Evolutionary conservation across 306 rosid genomes (phyloP).

Genomic region (Elaeagnus macrophylla): DNA sequence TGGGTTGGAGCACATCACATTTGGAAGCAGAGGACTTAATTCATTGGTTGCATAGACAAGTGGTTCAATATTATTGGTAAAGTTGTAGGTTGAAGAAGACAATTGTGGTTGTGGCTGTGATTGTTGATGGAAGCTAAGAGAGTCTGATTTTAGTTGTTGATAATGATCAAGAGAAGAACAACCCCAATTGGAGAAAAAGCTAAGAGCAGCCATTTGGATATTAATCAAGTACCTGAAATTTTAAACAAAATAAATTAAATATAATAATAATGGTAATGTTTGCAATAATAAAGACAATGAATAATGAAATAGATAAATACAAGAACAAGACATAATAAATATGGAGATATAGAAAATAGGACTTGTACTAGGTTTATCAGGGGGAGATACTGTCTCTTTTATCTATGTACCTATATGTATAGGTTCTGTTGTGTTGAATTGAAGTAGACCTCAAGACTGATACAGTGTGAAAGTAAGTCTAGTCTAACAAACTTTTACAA

Average conservation of each 20-base stretch:
- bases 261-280: background rate
- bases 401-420: conserved; percentile 3
- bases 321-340: too few species aligned
- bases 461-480: background rate
- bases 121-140: conserved; percentile 3
- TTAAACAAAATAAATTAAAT: background rate
- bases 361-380: too few species aligned
- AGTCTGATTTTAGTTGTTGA: background rate
- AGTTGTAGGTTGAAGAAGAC: background rate
- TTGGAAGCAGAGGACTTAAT: background rate
- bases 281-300: too few species aligned
- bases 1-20: background rate
- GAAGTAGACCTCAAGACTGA: conserved; percentile 14
- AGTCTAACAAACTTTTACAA: conserved; percentile 11
- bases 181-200: conserved; percentile 14
- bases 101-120: conserved; percentile 7
- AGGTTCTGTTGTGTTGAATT: conserved; percentile 14
- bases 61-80: conserved; percentile 4
- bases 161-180: conserved; percentile 5
- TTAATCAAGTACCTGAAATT: background rate
- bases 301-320: too few species aligned
- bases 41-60: background rate
- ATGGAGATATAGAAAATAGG: too few species aligned
- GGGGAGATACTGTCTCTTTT: background rate
- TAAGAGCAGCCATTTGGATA: conserved; percentile 21